Evolutionary conservation across 768 basidiomycete species (phyloP).

Genomic region (Lanmaoa rubissima): DNA sequence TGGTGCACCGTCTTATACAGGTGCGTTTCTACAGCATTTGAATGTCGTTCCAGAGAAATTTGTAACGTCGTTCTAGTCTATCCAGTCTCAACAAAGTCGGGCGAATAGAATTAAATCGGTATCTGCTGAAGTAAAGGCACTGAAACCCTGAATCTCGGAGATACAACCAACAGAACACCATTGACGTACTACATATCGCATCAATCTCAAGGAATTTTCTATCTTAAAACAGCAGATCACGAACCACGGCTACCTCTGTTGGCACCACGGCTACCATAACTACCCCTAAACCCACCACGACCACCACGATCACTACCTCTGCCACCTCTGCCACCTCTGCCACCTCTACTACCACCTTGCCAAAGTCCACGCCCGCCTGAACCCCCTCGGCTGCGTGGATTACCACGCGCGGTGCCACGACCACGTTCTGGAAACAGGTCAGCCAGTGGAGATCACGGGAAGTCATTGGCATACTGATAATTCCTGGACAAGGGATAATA

Average conservation of each 20-base stretch:
- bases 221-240: conserved; percentile 24
- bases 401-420: conserved; percentile 35
- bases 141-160: conserved; percentile 40
- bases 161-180: not conserved
- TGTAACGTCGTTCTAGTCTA: conserved; percentile 34
- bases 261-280: conserved; percentile 43
- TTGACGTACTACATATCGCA: not conserved
- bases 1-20: conserved; percentile 52
- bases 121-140: conserved; percentile 47
- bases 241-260: conserved; percentile 49
- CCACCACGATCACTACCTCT: conserved; percentile 41
- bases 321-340: conserved; percentile 38
- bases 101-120: conserved; percentile 45
- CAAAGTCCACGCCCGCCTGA: conserved; percentile 33
- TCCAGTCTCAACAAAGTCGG: conserved; percentile 51
- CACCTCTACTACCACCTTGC: conserved; percentile 38
- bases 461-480: conserved; percentile 8
- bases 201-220: not conserved
- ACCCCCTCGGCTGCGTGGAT: conserved; percentile 26
- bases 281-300: conserved; percentile 47
- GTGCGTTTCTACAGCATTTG: conserved; percentile 30
- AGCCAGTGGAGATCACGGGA: conserved; percentile 9
- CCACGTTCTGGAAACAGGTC: conserved; percentile 46
- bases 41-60: not conserved
- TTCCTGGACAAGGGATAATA: conserved; percentile 27